These are phyloP conservation scores for Coemansia sp. DNA, from an alignment of 192 early-diverging fungal genomes.

Conservation along the genomic window DNA sequence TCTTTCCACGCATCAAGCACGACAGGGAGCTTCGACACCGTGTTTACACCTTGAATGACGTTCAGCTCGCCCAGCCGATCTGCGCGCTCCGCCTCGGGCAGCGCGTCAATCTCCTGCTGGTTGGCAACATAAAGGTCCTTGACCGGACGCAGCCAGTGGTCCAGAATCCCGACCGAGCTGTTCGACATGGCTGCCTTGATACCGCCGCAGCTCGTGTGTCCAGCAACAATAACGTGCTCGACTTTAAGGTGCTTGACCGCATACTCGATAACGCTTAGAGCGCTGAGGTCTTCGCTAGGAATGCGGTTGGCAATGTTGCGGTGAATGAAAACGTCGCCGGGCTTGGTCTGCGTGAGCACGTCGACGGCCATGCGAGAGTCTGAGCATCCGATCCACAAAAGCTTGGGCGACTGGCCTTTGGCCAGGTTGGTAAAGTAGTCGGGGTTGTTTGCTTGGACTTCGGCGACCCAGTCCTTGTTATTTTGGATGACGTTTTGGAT, in stretches of 20 bases:
- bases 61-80: slow-evolving; percentile 74
- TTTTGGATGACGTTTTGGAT: slow-evolving; percentile 17
- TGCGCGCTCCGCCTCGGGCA: slow-evolving; percentile 55
- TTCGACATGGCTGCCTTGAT: slow-evolving; percentile 62
- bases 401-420: slow-evolving; percentile 74
- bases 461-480: slow-evolving; percentile 65
- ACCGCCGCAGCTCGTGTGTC: slow-evolving; percentile 78
- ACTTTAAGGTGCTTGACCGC: slow-evolving; percentile 90
- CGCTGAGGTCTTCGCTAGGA: slow-evolving; percentile 75
- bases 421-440: slow-evolving; percentile 73
- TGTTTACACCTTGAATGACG: slow-evolving; percentile 68
- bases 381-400: slow-evolving; percentile 89
- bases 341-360: slow-evolving; percentile 58
- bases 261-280: slow-evolving; percentile 86
- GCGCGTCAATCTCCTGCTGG: slow-evolving; percentile 53
- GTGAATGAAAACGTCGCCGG: slow-evolving; percentile 93
- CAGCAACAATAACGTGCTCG: slow-evolving; percentile 91
- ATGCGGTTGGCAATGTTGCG: slow-evolving; percentile 97
- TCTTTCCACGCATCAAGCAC: slow-evolving; percentile 81
- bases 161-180: slow-evolving; percentile 72
- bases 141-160: slow-evolving; percentile 89
- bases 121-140: slow-evolving; percentile 77
- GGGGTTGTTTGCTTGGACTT: slow-evolving; percentile 61
- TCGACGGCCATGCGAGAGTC: slow-evolving; percentile 93
- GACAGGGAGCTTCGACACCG: slow-evolving; percentile 70